These are phyloP conservation scores for Debaryomyces psychrophilus DNA, from an alignment of 1,139 yeast species.

Conservation along the genomic window DNA sequence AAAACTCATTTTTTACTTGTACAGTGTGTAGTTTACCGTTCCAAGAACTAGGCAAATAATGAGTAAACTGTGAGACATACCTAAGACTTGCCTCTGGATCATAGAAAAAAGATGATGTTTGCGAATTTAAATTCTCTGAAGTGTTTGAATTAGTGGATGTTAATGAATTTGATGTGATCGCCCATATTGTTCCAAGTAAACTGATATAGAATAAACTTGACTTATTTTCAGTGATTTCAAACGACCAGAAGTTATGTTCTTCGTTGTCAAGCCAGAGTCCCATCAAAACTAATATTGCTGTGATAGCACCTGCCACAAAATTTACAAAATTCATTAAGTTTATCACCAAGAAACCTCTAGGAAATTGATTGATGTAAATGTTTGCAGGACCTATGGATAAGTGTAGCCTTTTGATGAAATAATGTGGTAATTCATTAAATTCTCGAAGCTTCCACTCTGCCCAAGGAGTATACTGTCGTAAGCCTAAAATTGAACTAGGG, in stretches of 20 bases:
- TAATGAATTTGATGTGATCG: slow-evolving; percentile 50
- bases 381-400: slow-evolving; percentile 80
- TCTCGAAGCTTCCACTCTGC: slow-evolving; percentile 97
- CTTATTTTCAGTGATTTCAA: slow-evolving; percentile 80
- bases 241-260: slow-evolving; percentile 71
- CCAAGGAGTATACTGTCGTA: slow-evolving; percentile 85
- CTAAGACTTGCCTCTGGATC: slow-evolving; percentile 87
- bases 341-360: slow-evolving; percentile 65
- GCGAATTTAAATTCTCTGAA: slow-evolving; percentile 50
- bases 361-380: slow-evolving; percentile 86
- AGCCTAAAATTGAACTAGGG: slow-evolving; percentile 79
- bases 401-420: slow-evolving; percentile 77
- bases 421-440: slow-evolving; percentile 87
- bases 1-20: slow-evolving; percentile 80
- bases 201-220: slow-evolving; percentile 88
- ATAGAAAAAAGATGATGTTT: slow-evolving; percentile 51
- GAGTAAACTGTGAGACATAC: slow-evolving; percentile 84
- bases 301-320: slow-evolving; percentile 84
- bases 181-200: slow-evolving; percentile 80
- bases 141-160: slow-evolving; percentile 33
- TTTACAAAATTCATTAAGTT: slow-evolving; percentile 66
- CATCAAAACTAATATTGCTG: slow-evolving; percentile 81
- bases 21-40: slow-evolving; percentile 81
- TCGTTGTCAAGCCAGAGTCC: slow-evolving; percentile 89
- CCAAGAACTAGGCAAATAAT: slow-evolving; percentile 87